phyloP scores from a whole-genome alignment of 306 rosid species.

The Prunus salicina region DNA sequence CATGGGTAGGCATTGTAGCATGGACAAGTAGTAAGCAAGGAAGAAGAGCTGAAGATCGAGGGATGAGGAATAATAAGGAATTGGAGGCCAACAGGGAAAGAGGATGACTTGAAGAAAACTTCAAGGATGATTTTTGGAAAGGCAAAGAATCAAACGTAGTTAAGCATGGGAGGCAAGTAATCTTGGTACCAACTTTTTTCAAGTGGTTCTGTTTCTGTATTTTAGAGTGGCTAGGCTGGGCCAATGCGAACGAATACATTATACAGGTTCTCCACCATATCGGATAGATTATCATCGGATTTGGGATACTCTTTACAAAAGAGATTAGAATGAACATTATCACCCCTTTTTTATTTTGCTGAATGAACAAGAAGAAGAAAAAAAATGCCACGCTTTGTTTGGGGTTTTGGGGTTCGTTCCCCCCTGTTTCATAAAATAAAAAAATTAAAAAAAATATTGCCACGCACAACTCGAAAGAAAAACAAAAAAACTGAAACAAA shows the following conservation, averaged over 20 bases:
- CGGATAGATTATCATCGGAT: no score
- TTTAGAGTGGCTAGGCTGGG: neutral
- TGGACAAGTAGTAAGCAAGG: conserved; percentile 17
- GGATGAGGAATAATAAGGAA: conserved; percentile 15
- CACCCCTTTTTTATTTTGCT: no score
- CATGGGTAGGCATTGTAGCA: conserved; percentile 36
- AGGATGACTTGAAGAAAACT: conserved; percentile 78
- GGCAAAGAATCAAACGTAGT: conserved; percentile 75
- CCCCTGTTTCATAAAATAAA: no score
- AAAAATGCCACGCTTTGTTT: no score
- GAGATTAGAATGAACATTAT: no score
- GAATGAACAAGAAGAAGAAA: no score
- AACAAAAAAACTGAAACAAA: neutral
- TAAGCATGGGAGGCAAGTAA: conserved; percentile 50
- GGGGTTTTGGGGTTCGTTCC: no score
- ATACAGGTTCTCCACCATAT: no score
- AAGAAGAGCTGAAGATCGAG: conserved; percentile 8
- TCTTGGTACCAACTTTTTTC: conserved; percentile 19
- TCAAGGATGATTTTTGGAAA: conserved; percentile 64
- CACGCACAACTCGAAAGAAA: no score
- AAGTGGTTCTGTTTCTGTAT: neutral
- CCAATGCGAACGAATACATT: no score
- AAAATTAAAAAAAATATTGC: no score
- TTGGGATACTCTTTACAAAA: no score
- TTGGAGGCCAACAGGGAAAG: conserved; percentile 37